These are phyloP conservation scores for Cylindrotheca fusiformis DNA, from an alignment of 108 stramenopile genomes.

Conservation along the genomic window DNA sequence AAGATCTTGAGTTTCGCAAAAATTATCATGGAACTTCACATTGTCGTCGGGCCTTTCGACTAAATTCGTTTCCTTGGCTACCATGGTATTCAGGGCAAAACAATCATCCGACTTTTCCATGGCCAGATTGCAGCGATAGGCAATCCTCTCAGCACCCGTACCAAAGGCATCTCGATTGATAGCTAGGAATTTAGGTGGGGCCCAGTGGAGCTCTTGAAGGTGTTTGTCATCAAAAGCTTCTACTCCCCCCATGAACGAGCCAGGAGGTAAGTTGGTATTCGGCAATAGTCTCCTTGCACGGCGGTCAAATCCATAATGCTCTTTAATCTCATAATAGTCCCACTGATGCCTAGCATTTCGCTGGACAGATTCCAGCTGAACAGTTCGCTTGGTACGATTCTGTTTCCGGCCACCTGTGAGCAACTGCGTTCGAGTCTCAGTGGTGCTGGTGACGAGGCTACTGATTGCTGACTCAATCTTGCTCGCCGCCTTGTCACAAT, in stretches of 20 bases:
- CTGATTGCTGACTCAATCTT: constrained; percentile 40
- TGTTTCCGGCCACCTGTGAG: constrained; percentile 21
- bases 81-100: constrained; percentile 40
- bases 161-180: constrained; percentile 11
- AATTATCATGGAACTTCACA: constrained; percentile 37
- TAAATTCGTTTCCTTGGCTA: constrained; percentile 50
- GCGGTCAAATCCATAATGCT: constrained; percentile 32
- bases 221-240: neutral
- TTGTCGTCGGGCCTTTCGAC: constrained; percentile 37
- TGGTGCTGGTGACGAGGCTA: constrained; percentile 43
- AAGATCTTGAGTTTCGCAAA: constrained; percentile 48
- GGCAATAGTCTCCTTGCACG: neutral
- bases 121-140: constrained; percentile 38
- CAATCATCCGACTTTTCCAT: constrained; percentile 13
- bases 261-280: constrained; percentile 6
- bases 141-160: constrained; percentile 45
- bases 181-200: constrained; percentile 7
- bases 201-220: neutral
- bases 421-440: constrained; percentile 35
- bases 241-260: neutral
- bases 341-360: constrained; percentile 32
- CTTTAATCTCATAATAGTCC: constrained; percentile 29
- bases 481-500: constrained; percentile 43
- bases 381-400: constrained; percentile 1
- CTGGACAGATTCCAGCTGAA: constrained; percentile 15